A percentile compares a stretch with the other conserved stretches of the same genome.
These are phyloP conservation scores for Cyberlindnera saturnus DNA, from an alignment of 805 yeast species.

Conservation along the genomic window DNA sequence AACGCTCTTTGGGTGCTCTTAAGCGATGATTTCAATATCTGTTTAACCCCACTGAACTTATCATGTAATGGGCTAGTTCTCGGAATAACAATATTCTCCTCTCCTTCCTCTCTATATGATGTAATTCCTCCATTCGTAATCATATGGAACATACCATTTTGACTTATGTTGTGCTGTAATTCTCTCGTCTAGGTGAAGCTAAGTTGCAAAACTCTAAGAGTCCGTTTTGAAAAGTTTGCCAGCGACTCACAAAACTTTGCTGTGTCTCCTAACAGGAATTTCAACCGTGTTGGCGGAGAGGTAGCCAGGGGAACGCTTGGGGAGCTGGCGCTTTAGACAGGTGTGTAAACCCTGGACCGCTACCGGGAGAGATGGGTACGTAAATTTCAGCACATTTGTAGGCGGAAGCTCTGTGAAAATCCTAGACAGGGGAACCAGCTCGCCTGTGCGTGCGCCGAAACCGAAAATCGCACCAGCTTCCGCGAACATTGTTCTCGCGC, in stretches of 20 bases:
- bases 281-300: no score
- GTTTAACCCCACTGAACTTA: no score
- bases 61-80: no score
- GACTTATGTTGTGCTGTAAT: slow-evolving; percentile 14
- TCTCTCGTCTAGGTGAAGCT: slow-evolving; percentile 5
- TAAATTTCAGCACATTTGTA: slow-evolving; percentile 3
- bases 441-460: background rate
- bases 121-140: background rate
- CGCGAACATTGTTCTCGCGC: background rate
- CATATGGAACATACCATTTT: slow-evolving; percentile 17
- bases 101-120: no score
- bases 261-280: slow-evolving; percentile 3
- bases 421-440: background rate
- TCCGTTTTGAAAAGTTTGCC: slow-evolving; percentile 14
- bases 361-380: background rate
- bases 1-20: no score
- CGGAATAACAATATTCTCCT: background rate
- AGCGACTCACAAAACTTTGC: background rate
- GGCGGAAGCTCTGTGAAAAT: background rate
- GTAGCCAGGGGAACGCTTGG: no score
- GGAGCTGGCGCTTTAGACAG: no score
- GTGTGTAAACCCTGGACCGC: slow-evolving; percentile 7
- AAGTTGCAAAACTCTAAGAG: slow-evolving; percentile 6
- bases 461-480: background rate
- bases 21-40: no score